Evolutionary conservation across 2,329 filamentous ascomycete species (phyloP), one percentile per base, ranked within the genome.

Genomic region (Bipolaris oryzae): DNA sequence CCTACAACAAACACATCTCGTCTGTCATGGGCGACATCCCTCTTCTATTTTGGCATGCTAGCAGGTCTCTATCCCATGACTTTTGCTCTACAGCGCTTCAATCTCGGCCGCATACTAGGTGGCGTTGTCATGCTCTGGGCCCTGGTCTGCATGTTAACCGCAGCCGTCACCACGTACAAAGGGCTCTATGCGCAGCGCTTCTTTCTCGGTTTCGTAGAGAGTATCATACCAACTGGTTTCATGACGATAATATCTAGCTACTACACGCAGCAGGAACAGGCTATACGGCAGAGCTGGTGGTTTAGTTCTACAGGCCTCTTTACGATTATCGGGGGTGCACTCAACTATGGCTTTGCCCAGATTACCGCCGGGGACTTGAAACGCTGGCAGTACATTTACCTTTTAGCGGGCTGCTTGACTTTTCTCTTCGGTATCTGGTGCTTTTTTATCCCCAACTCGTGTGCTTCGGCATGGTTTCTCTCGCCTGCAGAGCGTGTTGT

Each of bases 1-100:
- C 81, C 72, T 0, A 83, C 82, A 0, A 84, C 83, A 15, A 84
- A 89, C 68, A 92, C 90, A 0, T 82, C 84, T 0, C 83, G 89
- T 10, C 82, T 92, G 25, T 87, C 84, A 63, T 92, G 89, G 89
- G 89, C 89, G 2, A 92, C 89, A 0, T 91, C 88, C 0, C 80
- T 91, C 67, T 92, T 92, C 78, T 92, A 92, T 78, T 91, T 92
- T 63, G 89, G 89, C 35, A 90, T 90, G 88, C 81, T 93, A 2
- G 86, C 84, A 0, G 89, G 89, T 0, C 78, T 90, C 3, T 92
- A 91, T 60, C 89, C 89, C 1, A 86, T 91, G 84, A 88, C 87
- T 0, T 90, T 89, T 57, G 79, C 84, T 0, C 79, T 91, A 1
- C 89, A 92, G 73, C 84, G 85, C 18, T 89, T 91, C 77, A 80